Evolutionary conservation across 1,284 basidiomycete species (phyloP), one percentile per base, ranked within the genome.

Genomic region (Athelia sp.): DNA sequence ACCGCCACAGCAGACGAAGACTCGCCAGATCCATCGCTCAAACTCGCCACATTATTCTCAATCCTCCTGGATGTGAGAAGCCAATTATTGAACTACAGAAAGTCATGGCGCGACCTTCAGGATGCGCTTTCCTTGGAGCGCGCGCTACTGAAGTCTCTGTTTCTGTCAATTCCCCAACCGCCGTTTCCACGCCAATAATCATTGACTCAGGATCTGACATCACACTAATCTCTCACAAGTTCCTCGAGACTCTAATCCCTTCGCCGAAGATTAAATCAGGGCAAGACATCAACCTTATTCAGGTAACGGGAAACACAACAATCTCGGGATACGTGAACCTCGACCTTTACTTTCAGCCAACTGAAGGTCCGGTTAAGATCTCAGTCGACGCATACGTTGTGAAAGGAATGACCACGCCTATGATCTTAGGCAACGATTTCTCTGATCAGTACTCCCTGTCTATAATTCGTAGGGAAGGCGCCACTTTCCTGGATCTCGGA

Each of bases 401-500:
- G 4, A 3, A 22, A 19, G 46, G 46, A 14, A 48, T 48, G 46
- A 42, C 18, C 21, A 32, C 32, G 2, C 46, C 46, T 2, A 22
- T 48, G 9, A 23, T 48, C 2, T n/a, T 48, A 3, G 46, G 46
- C 10, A 32, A 48, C n/a, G 46, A 48, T 18, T 48, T 66, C 43
- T 50, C 53, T 17, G 61, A 57, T 49, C 58, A 65, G 31, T 67
- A 64, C 47, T 56, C 50, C 8, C 54, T 67, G 21, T 68, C 62
- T 21, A 51, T 66, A 1, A 22, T 63, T 1, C 43, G 62, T 35
- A 26, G 56, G 8, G 56, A 55, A 23, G 53, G 50, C 10, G 26
- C 52, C 1, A 63, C 60, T 1, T 49, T 42, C 15, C 38, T 69
- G 0, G 19, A 45, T 14, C 63, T 70, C 34, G 63, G 62, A 44